These are phyloP conservation scores for Davidsoniella australis DNA, from an alignment of 2,329 filamentous ascomycete species.

Conservation along the genomic window DNA sequence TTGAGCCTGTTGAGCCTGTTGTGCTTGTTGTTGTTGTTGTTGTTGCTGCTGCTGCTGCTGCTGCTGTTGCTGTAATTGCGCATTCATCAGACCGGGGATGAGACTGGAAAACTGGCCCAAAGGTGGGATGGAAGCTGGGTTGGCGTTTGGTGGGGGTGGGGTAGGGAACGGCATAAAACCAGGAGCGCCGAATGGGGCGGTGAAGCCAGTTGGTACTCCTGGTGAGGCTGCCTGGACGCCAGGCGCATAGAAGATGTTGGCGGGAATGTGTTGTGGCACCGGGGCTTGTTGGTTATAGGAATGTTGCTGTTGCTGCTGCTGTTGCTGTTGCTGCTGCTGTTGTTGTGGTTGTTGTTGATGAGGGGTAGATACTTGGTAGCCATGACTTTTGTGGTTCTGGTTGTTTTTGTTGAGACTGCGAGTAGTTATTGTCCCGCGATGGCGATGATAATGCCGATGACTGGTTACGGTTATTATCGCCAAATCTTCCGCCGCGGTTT, in stretches of 20 bases:
- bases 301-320: neutral
- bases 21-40: too few relatives aligned
- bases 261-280: neutral
- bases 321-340: neutral
- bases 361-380: neutral
- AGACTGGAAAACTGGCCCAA: neutral
- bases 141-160: slow-evolving; percentile 6
- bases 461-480: slow-evolving; percentile 19
- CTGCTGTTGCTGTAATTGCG: slow-evolving; percentile 12
- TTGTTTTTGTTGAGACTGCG: neutral
- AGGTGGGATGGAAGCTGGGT: slow-evolving; percentile 1
- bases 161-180: slow-evolving; percentile 3
- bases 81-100: neutral
- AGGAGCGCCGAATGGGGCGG: neutral
- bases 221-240: neutral
- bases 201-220: neutral
- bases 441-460: neutral
- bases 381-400: neutral
- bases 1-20: too few relatives aligned
- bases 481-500: neutral
- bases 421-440: neutral
- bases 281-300: neutral
- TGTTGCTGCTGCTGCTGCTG: slow-evolving; percentile 13
- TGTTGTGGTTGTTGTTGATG: neutral
- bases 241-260: neutral